phyloP scores from a whole-genome alignment of 1,284 basidiomycete genomes.

The Pulveroboletus sp. region DNA sequence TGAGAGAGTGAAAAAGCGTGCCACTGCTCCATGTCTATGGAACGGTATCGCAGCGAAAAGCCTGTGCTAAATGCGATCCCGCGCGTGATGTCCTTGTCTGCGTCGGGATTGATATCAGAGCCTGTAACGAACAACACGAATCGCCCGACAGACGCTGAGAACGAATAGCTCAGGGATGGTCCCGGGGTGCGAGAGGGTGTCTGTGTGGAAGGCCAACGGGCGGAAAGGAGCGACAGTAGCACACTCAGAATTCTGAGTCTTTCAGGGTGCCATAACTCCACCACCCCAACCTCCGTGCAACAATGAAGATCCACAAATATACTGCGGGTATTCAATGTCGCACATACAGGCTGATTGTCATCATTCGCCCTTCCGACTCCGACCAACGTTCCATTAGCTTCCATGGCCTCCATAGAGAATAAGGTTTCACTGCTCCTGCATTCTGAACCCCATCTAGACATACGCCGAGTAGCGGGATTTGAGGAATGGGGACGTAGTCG shows the following conservation, averaged over 20 bases:
- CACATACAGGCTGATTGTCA: slow-evolving; percentile 35
- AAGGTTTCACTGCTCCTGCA: slow-evolving; percentile 45
- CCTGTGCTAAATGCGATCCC: slow-evolving; percentile 67
- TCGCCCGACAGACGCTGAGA: slow-evolving; percentile 59
- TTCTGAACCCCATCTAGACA: slow-evolving; percentile 33
- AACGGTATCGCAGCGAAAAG: slow-evolving; percentile 58
- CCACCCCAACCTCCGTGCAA: slow-evolving; percentile 56
- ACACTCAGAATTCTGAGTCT: slow-evolving; percentile 54
- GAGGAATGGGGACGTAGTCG: slow-evolving; percentile 37
- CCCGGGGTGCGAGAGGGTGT: slow-evolving; percentile 27
- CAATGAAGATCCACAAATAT: slow-evolving; percentile 49
- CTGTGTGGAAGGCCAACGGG: slow-evolving; percentile 24
- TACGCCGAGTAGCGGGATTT: slow-evolving; percentile 19
- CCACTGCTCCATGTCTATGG: slow-evolving; percentile 47
- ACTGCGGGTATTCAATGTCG: slow-evolving; percentile 48
- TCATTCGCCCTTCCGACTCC: slow-evolving; percentile 49
- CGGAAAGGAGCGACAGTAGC: slow-evolving; percentile 27
- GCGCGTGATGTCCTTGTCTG: slow-evolving; percentile 61
- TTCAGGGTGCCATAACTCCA: slow-evolving; percentile 73
- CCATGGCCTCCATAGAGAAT: slow-evolving; percentile 54
- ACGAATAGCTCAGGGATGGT: slow-evolving; percentile 52
- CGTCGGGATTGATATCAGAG: slow-evolving; percentile 72
- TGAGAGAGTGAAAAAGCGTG: slow-evolving; percentile 39
- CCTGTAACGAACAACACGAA: slow-evolving; percentile 70
- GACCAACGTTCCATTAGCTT: slow-evolving; percentile 42